Base-by-base conservation (phyloP, 2,329 filamentous ascomycete species). In the Cladosporium sp. region DNA sequence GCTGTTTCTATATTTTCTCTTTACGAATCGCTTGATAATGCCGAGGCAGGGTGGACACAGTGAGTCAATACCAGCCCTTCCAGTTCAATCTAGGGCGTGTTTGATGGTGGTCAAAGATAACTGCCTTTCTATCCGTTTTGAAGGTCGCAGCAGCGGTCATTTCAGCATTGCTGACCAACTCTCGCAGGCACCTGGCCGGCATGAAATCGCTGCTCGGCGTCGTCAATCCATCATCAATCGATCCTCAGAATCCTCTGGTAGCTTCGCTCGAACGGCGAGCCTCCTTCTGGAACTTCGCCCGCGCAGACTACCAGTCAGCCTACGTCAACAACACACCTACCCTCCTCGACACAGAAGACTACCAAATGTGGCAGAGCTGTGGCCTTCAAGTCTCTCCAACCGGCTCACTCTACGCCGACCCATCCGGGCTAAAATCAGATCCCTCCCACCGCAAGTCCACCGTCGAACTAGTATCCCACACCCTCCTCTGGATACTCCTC, bases 231-330 rank as follows among this genome's bases (percentile, higher is more conserved):
- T 66, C 57, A 62, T 28, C 71, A 72, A 33, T 70, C 69, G 64
- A 65, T 65, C 77, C 35, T 80, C 80, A 70, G 80, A 61, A 62
- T 18, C 55, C 63, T 21, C 28, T 56, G 11, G 49, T 23, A 26
- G 44, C 57, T 21, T 56, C 57, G 14, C 57, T 84, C 68, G 85
- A 81, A n/a, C 80, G 85, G 10, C 82, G 80, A 72, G 86, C 87
- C 16, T 86, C 85, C 0, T 89, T 89, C 71, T 89, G 87, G 87
- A 89, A 88, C 70, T 87, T 89, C 75, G 87, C 86, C n/a, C 80
- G 86, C 59, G 73, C 73, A 28, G 74, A 76, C 65, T 75, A 75
- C 35, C 73, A 75, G 66, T 73, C 74, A 29, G 72, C 69, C 79
- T 82, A 84, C 69, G 84, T 88, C 70, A 88, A 88, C 68, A 83